Percentiles rank a stretch among this genome's conserved stretches.
These are phyloP conservation scores for Tagetes patula DNA, from an alignment of 129 eudicot species.

Conservation along the genomic window DNA sequence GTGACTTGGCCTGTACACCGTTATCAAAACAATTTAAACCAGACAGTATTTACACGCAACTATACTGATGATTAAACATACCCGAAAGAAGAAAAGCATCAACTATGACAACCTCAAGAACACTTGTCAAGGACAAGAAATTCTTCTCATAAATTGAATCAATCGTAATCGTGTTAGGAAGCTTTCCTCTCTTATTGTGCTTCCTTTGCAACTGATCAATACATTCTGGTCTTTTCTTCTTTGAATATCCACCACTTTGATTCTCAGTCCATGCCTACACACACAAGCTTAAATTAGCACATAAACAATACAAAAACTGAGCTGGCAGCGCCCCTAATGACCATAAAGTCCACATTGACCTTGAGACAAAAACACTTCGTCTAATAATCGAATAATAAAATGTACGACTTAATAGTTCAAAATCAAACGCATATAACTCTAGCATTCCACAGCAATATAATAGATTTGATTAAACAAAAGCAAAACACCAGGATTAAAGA, in stretches of 20 bases:
- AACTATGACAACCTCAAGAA: conserved; percentile 76
- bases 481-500: neutral
- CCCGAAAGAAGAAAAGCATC: conserved; percentile 85
- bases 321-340: conserved; percentile 2
- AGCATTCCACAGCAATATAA: neutral
- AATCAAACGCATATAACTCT: neutral
- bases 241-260: conserved; percentile 60
- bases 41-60: neutral
- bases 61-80: conserved; percentile 21
- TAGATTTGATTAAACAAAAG: neutral
- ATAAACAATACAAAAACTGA: conserved; percentile 9
- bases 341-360: conserved; percentile 18
- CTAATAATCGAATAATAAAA: neutral
- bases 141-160: conserved; percentile 84
- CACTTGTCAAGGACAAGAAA: conserved; percentile 72
- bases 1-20: neutral
- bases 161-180: conserved; percentile 64
- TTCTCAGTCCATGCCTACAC: conserved; percentile 82
- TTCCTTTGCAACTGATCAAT: conserved; percentile 60
- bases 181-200: conserved; percentile 75
- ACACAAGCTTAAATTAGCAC: conserved; percentile 9
- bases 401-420: neutral
- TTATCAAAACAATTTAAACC: neutral
- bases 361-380: neutral
- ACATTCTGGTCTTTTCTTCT: conserved; percentile 71